A percentile compares a stretch with the other conserved stretches of the same genome.
phyloP scores from a whole-genome alignment of 2,329 filamentous ascomycete genomes.

The Trichophyton benhamiae region DNA sequence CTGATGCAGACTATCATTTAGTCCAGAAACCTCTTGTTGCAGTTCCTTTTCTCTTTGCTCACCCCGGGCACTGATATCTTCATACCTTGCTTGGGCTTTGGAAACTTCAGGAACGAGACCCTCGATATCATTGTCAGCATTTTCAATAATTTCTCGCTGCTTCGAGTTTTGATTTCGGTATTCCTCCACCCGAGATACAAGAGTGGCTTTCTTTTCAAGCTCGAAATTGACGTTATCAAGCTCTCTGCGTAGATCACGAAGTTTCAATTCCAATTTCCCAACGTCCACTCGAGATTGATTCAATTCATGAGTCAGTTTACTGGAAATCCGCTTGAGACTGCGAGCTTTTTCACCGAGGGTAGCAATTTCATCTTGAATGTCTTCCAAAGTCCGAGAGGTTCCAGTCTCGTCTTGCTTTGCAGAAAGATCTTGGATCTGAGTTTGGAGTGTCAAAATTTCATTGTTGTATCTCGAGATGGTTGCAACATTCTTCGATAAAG shows the following conservation, averaged over 20 bases:
- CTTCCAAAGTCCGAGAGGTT: conserved; percentile 58
- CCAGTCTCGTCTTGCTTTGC: conserved; percentile 61
- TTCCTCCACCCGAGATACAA: conserved; percentile 60
- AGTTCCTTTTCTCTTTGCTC: conserved; percentile 60
- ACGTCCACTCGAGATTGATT: conserved; percentile 59
- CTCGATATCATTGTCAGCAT: conserved; percentile 61
- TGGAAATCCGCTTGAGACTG: conserved; percentile 49
- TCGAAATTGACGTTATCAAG: conserved; percentile 59
- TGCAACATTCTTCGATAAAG: conserved; percentile 60
- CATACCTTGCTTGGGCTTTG: conserved; percentile 61
- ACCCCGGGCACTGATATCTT: conserved; percentile 62
- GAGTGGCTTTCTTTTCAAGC: conserved; percentile 65
- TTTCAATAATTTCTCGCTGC: conserved; percentile 57
- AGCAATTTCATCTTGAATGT: conserved; percentile 68
- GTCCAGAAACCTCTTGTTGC: conserved; percentile 55
- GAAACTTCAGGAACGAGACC: conserved; percentile 62
- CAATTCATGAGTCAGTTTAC: conserved; percentile 55
- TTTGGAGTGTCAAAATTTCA: conserved; percentile 59
- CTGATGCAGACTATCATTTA: conserved; percentile 64
- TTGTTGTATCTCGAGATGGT: conserved; percentile 60
- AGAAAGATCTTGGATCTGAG: conserved; percentile 61
- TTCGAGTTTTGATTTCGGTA: conserved; percentile 55
- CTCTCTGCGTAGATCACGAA: conserved; percentile 61
- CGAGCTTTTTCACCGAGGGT: conserved; percentile 55
- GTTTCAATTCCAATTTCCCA: conserved; percentile 60